Conservation (phyloP, 139 green algal species). For the Gonium pectorale region DNA sequence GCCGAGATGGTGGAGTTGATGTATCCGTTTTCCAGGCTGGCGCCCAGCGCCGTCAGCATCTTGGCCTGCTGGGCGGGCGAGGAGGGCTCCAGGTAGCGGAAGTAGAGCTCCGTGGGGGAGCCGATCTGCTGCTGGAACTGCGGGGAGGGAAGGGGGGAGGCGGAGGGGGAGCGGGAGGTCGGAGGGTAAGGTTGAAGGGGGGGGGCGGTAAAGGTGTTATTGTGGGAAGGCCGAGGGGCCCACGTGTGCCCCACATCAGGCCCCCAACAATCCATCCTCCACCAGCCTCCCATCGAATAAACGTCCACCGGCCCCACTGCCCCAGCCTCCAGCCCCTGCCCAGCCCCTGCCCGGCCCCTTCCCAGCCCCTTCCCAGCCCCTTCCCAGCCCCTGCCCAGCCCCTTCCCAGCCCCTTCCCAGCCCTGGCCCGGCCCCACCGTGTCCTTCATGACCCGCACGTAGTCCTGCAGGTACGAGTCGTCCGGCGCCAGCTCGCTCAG, state of each 20-base stretch:
- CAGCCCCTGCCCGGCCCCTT: not conserved
- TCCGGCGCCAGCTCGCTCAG: conserved; percentile 54
- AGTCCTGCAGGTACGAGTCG: conserved; percentile 51
- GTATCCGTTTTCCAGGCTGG: conserved; percentile 7
- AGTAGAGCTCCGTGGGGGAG: conserved; percentile 38
- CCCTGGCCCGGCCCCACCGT: not conserved
- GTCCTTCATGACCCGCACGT: conserved; percentile 24
- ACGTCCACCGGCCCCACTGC: no score
- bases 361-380: not conserved
- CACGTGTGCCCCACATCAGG: no score
- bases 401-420: not conserved
- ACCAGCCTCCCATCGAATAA: no score
- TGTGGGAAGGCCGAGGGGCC: no score
- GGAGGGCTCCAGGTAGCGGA: conserved; percentile 46
- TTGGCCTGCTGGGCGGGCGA: conserved; percentile 27
- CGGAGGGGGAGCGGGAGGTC: not conserved
- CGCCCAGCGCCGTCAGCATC: conserved; percentile 40
- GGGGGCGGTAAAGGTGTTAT: no score
- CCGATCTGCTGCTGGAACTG: conserved; percentile 55
- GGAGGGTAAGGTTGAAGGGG: not conserved
- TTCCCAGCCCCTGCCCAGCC: not conserved
- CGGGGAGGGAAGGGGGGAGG: not conserved
- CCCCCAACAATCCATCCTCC: no score
- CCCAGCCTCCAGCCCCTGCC: not conserved
- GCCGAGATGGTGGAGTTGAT: conserved; percentile 48